Evolutionary conservation across 805 yeast genomes (phyloP), one percentile per base, ranked within the genome.

Genomic region (Danielia reshetovae): DNA sequence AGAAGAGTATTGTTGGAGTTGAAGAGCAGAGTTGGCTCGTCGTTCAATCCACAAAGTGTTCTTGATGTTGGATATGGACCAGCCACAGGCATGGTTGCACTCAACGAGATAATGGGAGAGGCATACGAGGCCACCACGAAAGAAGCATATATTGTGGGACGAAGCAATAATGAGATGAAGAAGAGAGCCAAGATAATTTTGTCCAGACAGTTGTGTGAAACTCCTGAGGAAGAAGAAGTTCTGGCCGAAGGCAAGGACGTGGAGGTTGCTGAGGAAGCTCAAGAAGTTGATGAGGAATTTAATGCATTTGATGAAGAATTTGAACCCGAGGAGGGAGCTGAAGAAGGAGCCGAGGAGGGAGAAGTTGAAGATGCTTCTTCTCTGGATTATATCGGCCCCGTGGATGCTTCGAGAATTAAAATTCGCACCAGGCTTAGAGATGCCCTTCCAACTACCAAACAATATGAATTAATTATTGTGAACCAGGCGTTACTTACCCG

Each of bases 41-140:
- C 62, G 0, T 85, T 87, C 62, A 57, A 57, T 15, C 97, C 97
- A 0, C 51, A 70, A 18, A 65, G 75, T 4, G 75, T 93, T 0
- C 65, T 93, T 32, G 94, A 86, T 51, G 75, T 86, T 10, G 90
- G 96, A 0, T 79, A 72, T 52, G 97, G 98, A 0, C 97, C 98
- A 1, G 90, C 87, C 2, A 81, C 94, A 0, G 97, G 97, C 2
- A 78, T 93, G 67, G 61, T 89, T 11, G 97, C 95, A 0, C 64
- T 88, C 34, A 86, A 89, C 52, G 96, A 88, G 49, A 49, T 89
- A 1, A 76, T 86, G 78, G 88, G 85, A 0, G 70, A 70, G 2
- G 71, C 71, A 0, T 83, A 74, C 61, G 55, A 60, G 13, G 87
- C 95, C 0, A 62, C 61, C 13, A 62, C 65, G 10, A 85, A 85